A percentile compares a stretch with the other conserved stretches of the same genome.
Conservation (phyloP, 2,329 filamentous ascomycete species). For the Botrytis byssoidea region DNA sequence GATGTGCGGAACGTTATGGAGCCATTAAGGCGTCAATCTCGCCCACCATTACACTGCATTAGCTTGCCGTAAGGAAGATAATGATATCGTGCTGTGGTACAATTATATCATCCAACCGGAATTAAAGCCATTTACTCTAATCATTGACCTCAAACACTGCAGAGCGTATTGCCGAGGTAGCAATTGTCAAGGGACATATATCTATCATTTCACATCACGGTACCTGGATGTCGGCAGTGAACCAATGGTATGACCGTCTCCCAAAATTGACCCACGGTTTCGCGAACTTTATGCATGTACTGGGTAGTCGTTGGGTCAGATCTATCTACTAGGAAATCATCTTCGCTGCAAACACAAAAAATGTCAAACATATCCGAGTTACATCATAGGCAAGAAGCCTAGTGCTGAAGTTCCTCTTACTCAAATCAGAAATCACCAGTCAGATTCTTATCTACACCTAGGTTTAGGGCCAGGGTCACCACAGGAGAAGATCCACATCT, state of each 20-base stretch:
- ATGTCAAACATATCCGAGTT: background rate
- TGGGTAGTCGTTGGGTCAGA: background rate
- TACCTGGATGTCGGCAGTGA: background rate
- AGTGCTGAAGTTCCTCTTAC: too few species aligned
- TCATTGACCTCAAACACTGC: background rate
- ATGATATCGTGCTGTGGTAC: background rate
- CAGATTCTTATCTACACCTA: background rate
- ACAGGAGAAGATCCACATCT: background rate
- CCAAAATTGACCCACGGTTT: background rate
- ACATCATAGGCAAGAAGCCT: background rate
- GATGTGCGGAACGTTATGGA: constrained; percentile 3
- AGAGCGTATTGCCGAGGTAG: background rate
- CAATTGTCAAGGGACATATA: background rate
- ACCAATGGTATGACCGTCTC: background rate
- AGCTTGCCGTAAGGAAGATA: constrained; percentile 1
- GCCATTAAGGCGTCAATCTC: constrained; percentile 1
- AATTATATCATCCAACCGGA: constrained; percentile 5
- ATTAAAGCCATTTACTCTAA: background rate
- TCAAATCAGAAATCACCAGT: background rate
- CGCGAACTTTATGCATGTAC: background rate
- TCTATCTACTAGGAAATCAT: background rate
- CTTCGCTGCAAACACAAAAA: background rate
- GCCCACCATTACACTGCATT: constrained; percentile 19
- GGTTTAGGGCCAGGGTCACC: too few species aligned
- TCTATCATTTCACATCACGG: constrained; percentile 1